Conservation (phyloP, 2,329 filamentous ascomycete species). For the Fusarium veterinarium region DNA sequence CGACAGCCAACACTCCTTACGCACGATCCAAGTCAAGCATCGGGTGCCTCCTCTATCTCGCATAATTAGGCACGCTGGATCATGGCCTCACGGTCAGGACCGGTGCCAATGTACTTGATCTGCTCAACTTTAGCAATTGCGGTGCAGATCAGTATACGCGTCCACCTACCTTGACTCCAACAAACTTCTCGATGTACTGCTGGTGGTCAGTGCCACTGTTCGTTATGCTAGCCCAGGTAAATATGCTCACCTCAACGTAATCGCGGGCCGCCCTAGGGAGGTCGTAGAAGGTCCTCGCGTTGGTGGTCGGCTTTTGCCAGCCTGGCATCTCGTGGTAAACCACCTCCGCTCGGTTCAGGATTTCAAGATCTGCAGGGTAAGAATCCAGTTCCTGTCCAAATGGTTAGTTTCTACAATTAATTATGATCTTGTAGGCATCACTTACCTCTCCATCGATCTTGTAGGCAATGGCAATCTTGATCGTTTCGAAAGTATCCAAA, state of each 20-base stretch:
- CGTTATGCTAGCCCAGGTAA: background rate
- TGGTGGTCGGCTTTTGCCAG: background rate
- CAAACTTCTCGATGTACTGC: background rate
- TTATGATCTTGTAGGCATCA: background rate
- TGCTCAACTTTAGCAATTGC: background rate
- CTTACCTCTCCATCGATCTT: background rate
- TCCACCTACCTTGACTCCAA: background rate
- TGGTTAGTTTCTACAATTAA: background rate
- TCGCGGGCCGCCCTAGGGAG: background rate
- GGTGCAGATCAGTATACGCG: background rate
- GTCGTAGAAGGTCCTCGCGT: background rate
- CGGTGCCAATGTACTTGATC: background rate
- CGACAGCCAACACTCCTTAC: slow-evolving; percentile 19
- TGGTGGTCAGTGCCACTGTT: background rate
- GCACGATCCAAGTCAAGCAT: slow-evolving; percentile 21
- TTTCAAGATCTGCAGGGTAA: background rate
- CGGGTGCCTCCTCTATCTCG: slow-evolving; percentile 15
- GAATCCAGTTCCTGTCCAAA: background rate
- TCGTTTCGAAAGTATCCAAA: background rate
- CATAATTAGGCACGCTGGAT: background rate
- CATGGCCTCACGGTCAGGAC: background rate
- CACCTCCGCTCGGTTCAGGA: background rate
- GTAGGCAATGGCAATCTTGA: background rate
- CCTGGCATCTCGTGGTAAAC: background rate
- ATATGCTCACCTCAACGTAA: background rate